phyloP scores from a whole-genome alignment of 78 protist species.

The Dictyostelium firmibasis region DNA sequence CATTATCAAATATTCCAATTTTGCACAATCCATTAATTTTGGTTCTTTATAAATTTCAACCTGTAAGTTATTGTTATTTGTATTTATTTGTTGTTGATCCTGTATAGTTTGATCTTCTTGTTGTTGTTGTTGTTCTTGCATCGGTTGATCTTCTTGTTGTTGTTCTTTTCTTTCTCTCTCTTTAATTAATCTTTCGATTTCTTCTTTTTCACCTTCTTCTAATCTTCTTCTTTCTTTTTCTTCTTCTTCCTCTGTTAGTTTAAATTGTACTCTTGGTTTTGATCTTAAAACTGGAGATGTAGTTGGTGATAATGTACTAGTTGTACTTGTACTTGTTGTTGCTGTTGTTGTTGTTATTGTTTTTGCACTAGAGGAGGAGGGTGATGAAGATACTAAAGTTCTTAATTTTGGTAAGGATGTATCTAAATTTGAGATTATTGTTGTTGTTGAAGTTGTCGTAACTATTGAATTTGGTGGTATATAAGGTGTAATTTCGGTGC shows the following conservation, averaged over 20 bases:
- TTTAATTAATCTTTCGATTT: not conserved
- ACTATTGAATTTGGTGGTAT: not conserved
- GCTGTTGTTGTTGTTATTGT: constrained; percentile 12
- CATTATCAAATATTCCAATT: constrained; percentile 17
- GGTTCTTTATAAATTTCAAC: not conserved
- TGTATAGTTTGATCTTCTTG: not conserved
- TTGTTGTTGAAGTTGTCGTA: not conserved
- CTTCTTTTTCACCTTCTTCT: not conserved
- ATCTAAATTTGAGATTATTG: not conserved
- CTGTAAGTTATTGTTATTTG: not conserved
- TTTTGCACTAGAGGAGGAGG: not conserved
- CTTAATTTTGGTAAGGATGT: not conserved
- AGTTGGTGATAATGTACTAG: not conserved
- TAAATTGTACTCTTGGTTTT: not conserved
- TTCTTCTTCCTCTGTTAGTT: not conserved
- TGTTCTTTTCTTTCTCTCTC: not conserved
- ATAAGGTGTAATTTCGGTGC: not conserved
- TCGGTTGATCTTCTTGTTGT: not conserved
- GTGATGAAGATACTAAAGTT: not conserved
- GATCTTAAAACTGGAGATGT: not conserved
- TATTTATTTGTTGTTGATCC: not conserved
- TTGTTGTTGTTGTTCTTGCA: not conserved
- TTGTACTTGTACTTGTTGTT: not conserved
- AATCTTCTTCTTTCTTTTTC: not conserved
- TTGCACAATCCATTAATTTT: not conserved